Evolutionary conservation across 495 filamentous ascomycete genomes (phyloP).

Genomic region (Penicillium riverlandense): DNA sequence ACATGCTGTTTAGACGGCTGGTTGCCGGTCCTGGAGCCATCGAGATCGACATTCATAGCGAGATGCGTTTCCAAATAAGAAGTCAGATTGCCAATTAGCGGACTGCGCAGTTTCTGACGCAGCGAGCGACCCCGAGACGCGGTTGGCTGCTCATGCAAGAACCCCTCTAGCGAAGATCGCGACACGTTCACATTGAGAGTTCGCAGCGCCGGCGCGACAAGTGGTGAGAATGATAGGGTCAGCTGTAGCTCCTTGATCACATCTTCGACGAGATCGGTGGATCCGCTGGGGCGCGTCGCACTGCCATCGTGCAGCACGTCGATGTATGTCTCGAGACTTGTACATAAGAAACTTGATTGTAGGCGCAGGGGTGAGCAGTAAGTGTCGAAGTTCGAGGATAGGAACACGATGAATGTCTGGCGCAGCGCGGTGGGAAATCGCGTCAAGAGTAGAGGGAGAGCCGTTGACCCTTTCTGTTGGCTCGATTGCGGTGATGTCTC

Average conservation of each 20-base stretch:
- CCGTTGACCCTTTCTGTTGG: conserved; percentile 26
- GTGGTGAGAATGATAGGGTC: conserved; percentile 29
- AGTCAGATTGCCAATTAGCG: conserved; percentile 35
- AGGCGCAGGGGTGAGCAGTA: conserved; percentile 36
- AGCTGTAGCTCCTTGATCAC: conserved; percentile 34
- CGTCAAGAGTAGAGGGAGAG: conserved; percentile 46
- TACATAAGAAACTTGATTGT: conserved; percentile 31
- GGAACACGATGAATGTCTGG: conserved; percentile 42
- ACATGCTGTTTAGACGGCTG: conserved; percentile 26
- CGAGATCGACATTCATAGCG: conserved; percentile 41
- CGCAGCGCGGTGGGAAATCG: conserved; percentile 44
- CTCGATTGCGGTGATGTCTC: not conserved
- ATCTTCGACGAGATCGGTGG: conserved; percentile 15
- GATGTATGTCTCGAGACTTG: conserved; percentile 24
- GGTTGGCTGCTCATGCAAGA: conserved; percentile 9
- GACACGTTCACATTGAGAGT: conserved; percentile 40
- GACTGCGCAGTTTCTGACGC: conserved; percentile 10
- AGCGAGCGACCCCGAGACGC: conserved; percentile 2
- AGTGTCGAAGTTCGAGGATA: conserved; percentile 46
- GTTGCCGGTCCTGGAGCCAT: conserved; percentile 7
- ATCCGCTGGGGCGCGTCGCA: not conserved
- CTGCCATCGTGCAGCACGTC: conserved; percentile 3
- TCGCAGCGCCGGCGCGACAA: conserved; percentile 36
- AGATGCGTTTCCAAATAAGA: conserved; percentile 39
- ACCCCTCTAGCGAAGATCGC: conserved; percentile 21